These are phyloP conservation scores for Marchantia polymorpha DNA, from an alignment of 225 moss, liverwort and hornwort species.

Conservation along the genomic window DNA sequence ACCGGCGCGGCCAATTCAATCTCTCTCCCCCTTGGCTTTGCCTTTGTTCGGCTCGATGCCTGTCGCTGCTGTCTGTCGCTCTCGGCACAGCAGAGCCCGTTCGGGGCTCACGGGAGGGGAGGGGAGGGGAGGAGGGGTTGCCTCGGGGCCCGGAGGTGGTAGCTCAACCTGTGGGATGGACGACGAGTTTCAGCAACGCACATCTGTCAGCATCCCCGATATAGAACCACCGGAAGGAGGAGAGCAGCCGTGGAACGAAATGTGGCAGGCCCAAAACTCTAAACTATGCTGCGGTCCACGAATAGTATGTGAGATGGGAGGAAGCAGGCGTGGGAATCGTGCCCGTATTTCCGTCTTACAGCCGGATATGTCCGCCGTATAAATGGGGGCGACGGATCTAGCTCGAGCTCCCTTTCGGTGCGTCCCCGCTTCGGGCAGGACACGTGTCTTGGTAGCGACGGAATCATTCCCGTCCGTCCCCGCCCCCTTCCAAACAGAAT, in stretches of 20 bases:
- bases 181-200: background rate
- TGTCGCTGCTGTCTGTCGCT: background rate
- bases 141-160: too few relatives aligned
- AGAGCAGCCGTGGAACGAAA: conserved; percentile 2
- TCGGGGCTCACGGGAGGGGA: background rate
- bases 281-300: background rate
- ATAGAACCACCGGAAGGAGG: background rate
- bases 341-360: background rate
- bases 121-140: too few relatives aligned
- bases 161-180: too few relatives aligned
- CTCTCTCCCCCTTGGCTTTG: background rate
- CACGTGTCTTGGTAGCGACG: too few relatives aligned
- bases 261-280: too few relatives aligned
- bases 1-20: conserved; percentile 1
- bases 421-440: too few relatives aligned
- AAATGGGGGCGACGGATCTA: too few relatives aligned
- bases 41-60: too few relatives aligned
- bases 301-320: background rate
- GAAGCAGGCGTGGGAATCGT: conserved; percentile 1
- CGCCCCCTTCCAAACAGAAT: too few relatives aligned
- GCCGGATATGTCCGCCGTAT: background rate
- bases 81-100: background rate
- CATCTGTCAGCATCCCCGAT: background rate
- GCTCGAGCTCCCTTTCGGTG: too few relatives aligned
- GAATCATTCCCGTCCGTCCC: too few relatives aligned